Percentiles rank a stretch among this genome's conserved stretches.
These are phyloP conservation scores for Irpex sp. DNA, from an alignment of 1,284 basidiomycete species.

Conservation along the genomic window DNA sequence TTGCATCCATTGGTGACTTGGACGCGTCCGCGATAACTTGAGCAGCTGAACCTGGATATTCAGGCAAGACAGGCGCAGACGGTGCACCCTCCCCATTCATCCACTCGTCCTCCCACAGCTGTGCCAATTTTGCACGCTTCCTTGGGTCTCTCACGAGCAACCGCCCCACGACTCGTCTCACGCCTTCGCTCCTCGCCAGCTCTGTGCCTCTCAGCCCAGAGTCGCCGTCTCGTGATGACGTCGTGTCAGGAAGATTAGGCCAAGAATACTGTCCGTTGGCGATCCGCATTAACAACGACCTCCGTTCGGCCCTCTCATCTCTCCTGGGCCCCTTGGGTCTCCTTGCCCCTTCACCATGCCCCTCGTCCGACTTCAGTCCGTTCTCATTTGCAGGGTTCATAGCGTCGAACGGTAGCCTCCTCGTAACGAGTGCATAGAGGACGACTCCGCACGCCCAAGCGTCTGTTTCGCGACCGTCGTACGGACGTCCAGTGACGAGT, in stretches of 20 bases:
- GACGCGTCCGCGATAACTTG: not conserved
- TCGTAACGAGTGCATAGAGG: conserved; percentile 69
- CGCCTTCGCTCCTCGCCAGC: conserved; percentile 44
- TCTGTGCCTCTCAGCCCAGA: conserved; percentile 15
- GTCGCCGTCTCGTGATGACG: conserved; percentile 14
- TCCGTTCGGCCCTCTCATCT: conserved; percentile 32
- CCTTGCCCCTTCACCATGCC: not conserved
- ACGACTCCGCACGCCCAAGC: conserved; percentile 89
- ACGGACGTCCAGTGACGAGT: conserved; percentile 65
- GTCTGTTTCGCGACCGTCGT: conserved; percentile 87
- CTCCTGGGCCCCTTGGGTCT: conserved; percentile 16
- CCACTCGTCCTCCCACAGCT: conserved; percentile 71
- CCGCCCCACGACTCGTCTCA: conserved; percentile 52
- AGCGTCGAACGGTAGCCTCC: conserved; percentile 57
- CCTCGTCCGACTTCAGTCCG: conserved; percentile 1
- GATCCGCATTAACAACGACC: conserved; percentile 68
- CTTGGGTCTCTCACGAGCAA: conserved; percentile 69
- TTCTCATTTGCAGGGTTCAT: not conserved
- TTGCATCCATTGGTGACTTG: not conserved
- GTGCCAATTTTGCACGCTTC: conserved; percentile 53
- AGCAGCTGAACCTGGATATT: not conserved
- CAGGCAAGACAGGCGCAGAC: conserved; percentile 17
- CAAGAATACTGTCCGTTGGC: conserved; percentile 76
- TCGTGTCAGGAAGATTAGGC: conserved; percentile 37
- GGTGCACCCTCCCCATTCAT: conserved; percentile 37